Evolutionary conservation across 805 yeast genomes (phyloP), one percentile per base, ranked within the genome.

Genomic region (Wickerhamomyces ciferrii): DNA sequence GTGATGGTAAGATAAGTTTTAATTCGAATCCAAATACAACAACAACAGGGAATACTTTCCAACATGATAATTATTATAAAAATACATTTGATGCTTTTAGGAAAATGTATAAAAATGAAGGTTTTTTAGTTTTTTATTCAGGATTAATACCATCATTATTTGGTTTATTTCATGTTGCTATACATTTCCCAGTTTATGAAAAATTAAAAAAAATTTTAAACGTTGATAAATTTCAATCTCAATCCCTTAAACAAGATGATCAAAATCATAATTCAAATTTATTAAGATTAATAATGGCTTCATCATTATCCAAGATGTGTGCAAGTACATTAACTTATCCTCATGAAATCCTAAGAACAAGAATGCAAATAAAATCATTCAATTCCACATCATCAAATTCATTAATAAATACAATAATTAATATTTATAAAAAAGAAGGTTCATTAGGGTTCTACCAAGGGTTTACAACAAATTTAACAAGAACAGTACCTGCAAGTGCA

Each of bases 401-500:
- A 43, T 24, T 67, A 56, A 9, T 66, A 10, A 47, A 41, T 2
- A 59, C 58, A 4, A 54, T 58, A 13, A 20, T 42, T 6, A 42
- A 45, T 23, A 59, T 60, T 41, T 78, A 74, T 59, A 53, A 59
- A 48, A 79, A 74, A 45, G 97, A 91, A 61, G 97, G 97, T 3
- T 51, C 84, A 44, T 64, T 72, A 34, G 97, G 94, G 3, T 92
- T 89, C 62, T 94, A 94, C 61, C 83, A 94, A 1, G 99, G 99
- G 0, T 86, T 91, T 57, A 74, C 82, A 1, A 83, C 95, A 19
- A 94, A 94, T 60, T 68, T 94, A 58, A 79, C 88, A 27, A 72
- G 99, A 55, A 94, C 99, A 0, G 88, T 92, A 0, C 99, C 99
- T 4, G 91, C 97, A 1, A 80, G 90, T 55, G 97, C 97, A 1